These are phyloP conservation scores for Fusarium sororula DNA, from an alignment of 2,329 filamentous ascomycete species.

Conservation along the genomic window DNA sequence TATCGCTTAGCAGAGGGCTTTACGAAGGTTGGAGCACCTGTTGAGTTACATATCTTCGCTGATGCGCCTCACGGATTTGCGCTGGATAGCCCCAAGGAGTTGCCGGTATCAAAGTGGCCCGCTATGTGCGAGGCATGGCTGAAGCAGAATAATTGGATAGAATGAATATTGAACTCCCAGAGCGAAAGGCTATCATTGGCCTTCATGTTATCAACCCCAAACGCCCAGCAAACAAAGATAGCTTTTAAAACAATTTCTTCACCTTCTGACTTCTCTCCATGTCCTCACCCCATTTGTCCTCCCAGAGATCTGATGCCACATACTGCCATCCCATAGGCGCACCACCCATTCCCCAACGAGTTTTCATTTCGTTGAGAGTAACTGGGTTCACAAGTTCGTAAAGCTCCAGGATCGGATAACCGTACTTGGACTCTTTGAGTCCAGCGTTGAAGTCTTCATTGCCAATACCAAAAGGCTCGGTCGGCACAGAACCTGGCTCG, in stretches of 20 bases:
- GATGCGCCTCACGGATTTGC: conserved; percentile 39
- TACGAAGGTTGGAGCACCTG: conserved; percentile 11
- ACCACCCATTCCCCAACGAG: conserved; percentile 30
- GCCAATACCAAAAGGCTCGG: conserved; percentile 39
- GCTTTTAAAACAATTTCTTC: not conserved
- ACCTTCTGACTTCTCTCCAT: not conserved
- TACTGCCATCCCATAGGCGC: conserved; percentile 44
- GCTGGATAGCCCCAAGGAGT: conserved; percentile 10
- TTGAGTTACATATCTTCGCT: conserved; percentile 35
- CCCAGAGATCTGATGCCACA: conserved; percentile 32
- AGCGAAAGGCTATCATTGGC: fast-evolving
- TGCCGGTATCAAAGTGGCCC: conserved; percentile 36
- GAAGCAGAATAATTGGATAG: conserved; percentile 15
- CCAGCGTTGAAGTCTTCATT: conserved; percentile 45
- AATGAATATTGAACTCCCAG: not conserved
- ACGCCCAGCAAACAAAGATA: not conserved
- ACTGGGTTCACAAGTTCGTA: conserved; percentile 37
- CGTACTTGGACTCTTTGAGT: conserved; percentile 39
- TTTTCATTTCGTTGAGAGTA: conserved; percentile 39
- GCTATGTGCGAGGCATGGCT: conserved; percentile 37
- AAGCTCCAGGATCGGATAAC: conserved; percentile 41
- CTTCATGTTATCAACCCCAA: not conserved
- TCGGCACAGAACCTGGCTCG: conserved; percentile 29
- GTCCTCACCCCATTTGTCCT: conserved; percentile 37
- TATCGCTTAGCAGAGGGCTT: conserved; percentile 33